Percentiles rank a stretch among this genome's conserved stretches.
phyloP scores from a whole-genome alignment of 2,329 filamentous ascomycete genomes.

The Pyrenophora tritici-repentis region DNA sequence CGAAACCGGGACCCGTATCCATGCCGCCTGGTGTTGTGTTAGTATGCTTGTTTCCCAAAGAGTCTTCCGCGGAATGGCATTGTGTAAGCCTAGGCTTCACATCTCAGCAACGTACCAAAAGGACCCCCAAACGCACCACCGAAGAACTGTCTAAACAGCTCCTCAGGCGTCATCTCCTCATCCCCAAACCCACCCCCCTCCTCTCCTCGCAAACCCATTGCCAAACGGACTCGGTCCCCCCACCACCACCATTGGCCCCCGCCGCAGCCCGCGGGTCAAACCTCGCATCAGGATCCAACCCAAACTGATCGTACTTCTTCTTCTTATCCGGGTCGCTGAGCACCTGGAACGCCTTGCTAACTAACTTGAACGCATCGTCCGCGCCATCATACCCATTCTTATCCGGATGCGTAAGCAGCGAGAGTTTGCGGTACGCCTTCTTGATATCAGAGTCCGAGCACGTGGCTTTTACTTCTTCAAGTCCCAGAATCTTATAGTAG shows the following conservation, averaged over 20 bases:
- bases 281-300: slow-evolving; percentile 88
- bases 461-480: slow-evolving; percentile 67
- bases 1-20: slow-evolving; percentile 82
- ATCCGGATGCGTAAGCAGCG: slow-evolving; percentile 93
- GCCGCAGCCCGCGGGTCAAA: slow-evolving; percentile 68
- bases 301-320: slow-evolving; percentile 83
- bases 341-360: slow-evolving; percentile 89
- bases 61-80: too few relatives aligned
- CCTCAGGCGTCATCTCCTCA: slow-evolving; percentile 92
- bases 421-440: slow-evolving; percentile 95
- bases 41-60: slow-evolving; percentile 1
- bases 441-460: slow-evolving; percentile 87
- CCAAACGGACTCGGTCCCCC: slow-evolving; percentile 67
- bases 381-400: slow-evolving; percentile 97
- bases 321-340: slow-evolving; percentile 94
- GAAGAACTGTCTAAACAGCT: slow-evolving; percentile 97
- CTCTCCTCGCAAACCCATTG: slow-evolving; percentile 59
- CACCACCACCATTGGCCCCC: slow-evolving; percentile 36
- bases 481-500: slow-evolving; percentile 91
- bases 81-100: too few relatives aligned
- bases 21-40: slow-evolving; percentile 59
- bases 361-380: slow-evolving; percentile 98
- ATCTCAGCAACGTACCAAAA: slow-evolving; percentile 60
- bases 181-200: slow-evolving; percentile 75
- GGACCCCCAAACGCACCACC: slow-evolving; percentile 72